Base-by-base conservation (phyloP, 169 alveolate genomes). In the Plasmodium sp. region DNA sequence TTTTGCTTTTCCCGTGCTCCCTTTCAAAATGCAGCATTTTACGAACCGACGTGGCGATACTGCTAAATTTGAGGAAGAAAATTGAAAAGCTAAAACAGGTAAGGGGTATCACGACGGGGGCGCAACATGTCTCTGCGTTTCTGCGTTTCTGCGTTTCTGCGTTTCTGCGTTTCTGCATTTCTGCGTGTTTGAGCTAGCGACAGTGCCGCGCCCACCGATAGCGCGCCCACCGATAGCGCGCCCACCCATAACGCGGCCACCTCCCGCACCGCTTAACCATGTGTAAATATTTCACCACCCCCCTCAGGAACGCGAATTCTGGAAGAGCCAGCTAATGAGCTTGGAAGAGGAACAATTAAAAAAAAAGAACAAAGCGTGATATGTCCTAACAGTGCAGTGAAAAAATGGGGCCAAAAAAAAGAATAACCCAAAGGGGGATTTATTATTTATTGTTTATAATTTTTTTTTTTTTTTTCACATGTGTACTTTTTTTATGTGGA, bases 41-140 rank as follows among this genome's bases (percentile, higher is more conserved):
- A 80, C 62, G 94, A 88, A 88, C 94, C 36, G 94, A 88, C 54
- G 94, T 88, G 22, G 94, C 94, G 5, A 88, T 88, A 56, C n/a
- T 88, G 18, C 54, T 88, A 48, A 88, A 88, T 80, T 56, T 88
- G 91, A 79, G 90, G 43, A 88, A 88, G 75, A 88, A 88, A 80
- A 79, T 88, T 45, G 94, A 88, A 80, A 88, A 88, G 74, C 74
- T 88, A 62, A 80, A 88, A 88, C 94, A 80, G 83, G 94, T 88
- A 79, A 56, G 39, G 41, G 45, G 2, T 33, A 12, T 33, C n/a
- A 51, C 18, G 10, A 2, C 56, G 41, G 18, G 43, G 10, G 27
- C n/a, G 22, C 43, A 16, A 56, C 34, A 33, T 82, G 22, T 58
- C 16, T 5, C n/a, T 58, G n/a, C 18, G 1, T 81, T 12, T 2